phyloP scores from a whole-genome alignment of 305 asterid genomes.

The Plantago rigida region DNA sequence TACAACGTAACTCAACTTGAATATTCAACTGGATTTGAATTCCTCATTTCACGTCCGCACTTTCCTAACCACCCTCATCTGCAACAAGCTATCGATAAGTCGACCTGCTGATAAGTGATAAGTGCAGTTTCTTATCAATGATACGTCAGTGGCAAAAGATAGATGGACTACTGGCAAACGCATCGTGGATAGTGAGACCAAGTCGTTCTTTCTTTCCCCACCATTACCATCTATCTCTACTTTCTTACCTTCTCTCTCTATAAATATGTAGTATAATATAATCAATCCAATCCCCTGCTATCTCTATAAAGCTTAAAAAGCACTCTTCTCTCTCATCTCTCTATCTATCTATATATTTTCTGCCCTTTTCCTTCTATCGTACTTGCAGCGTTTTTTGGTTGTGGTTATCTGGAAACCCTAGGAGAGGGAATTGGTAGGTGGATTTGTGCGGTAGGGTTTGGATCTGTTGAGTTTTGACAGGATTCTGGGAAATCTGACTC shows the following conservation, averaged over 20 bases:
- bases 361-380: conserved; percentile 23
- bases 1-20: conserved; percentile 49
- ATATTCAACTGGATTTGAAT: conserved; percentile 74
- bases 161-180: conserved; percentile 76
- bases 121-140: conserved; percentile 28
- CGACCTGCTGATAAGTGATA: accelerated
- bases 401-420: conserved; percentile 58
- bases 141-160: conserved; percentile 56
- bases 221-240: conserved; percentile 41
- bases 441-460: conserved; percentile 37
- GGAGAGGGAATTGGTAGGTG: conserved; percentile 18
- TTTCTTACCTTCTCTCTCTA: conserved; percentile 32
- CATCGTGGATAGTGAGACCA: conserved; percentile 97
- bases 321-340: conserved; percentile 12
- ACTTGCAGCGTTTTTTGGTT: conserved; percentile 29
- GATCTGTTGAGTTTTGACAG: conserved; percentile 50
- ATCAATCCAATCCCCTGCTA: background rate
- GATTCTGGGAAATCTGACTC: conserved; percentile 36
- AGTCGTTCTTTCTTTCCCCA: conserved; percentile 51
- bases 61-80: conserved; percentile 43
- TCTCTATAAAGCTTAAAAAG: too few species aligned
- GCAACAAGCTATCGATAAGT: conserved; percentile 21
- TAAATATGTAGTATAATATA: conserved; percentile 11
- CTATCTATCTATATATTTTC: conserved; percentile 18
- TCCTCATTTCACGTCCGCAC: conserved; percentile 79